These are phyloP conservation scores for Dimargaris xerosporica DNA, from an alignment of 192 early-diverging fungal species.

Conservation along the genomic window DNA sequence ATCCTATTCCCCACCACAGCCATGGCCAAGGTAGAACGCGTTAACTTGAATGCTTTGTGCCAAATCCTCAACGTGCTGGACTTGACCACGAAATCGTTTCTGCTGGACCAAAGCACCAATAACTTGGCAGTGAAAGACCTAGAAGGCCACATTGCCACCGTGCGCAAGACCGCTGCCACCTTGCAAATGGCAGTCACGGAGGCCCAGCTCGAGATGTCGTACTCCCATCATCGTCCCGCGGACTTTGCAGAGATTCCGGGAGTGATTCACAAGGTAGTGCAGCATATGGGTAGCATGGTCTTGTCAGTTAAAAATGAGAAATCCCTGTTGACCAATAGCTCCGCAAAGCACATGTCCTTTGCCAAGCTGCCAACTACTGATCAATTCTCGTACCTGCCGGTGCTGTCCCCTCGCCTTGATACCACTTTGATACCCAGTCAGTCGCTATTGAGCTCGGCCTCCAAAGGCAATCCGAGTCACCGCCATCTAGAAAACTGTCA, in stretches of 20 bases:
- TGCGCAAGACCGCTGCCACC: background rate
- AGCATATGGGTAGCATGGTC: background rate
- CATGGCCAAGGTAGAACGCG: background rate
- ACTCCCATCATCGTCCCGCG: background rate
- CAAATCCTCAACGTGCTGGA: background rate
- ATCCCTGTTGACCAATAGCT: background rate
- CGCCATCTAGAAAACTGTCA: too few relatives aligned
- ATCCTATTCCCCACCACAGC: background rate
- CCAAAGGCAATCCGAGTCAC: too few relatives aligned
- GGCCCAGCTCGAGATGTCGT: slow-evolving; percentile 5
- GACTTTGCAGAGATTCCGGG: background rate
- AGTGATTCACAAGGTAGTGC: background rate
- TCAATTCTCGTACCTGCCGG: too few relatives aligned
- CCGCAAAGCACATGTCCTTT: too few relatives aligned
- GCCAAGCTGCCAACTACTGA: too few relatives aligned
- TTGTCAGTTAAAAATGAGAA: background rate
- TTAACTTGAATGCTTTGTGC: background rate
- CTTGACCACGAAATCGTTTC: background rate
- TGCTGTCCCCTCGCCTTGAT: too few relatives aligned
- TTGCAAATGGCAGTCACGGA: background rate
- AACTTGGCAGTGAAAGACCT: background rate
- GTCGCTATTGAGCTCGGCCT: too few relatives aligned
- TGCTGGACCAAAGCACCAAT: background rate
- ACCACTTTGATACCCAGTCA: too few relatives aligned
- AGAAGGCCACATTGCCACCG: background rate